Base-by-base conservation (phyloP, 139 green algal species). In the Closterium sp. region DNA sequence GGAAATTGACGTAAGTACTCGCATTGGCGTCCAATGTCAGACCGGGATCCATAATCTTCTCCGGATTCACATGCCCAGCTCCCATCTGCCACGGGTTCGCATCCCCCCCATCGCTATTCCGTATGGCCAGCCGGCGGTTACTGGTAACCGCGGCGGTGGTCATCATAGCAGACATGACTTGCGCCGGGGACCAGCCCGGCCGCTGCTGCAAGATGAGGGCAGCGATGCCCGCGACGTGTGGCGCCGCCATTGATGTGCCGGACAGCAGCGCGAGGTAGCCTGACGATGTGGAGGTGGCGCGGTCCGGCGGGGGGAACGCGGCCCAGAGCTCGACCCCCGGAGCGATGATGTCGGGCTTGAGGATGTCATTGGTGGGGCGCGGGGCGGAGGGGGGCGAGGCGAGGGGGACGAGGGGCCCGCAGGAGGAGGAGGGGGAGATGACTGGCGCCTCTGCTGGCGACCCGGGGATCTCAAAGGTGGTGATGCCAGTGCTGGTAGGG, bases 201-300 rank as follows among this genome's bases (percentile, higher is more conserved):
- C 30, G 94, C 84, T 95, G 92, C 36, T 89, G 86, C 86, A 55
- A 10, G 34, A 89, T 33, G 28, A 89, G 86, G 2, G 86, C 86
- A 21, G 86, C 86, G 19, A 64, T 10, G 34, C 86, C 86, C 86
- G 86, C 86, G 19, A 89, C 30, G 30, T 89, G 86, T 10, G 86
- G 86, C 32, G 86, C 25, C 0, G 86, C 86, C 86, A 89, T 89
- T 16, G 86, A 89, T 1, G 86, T 89, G 16, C 86, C 86, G 34
- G 86, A 89, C 1, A 89, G 83, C n/a, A 86, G 83, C 83, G 83
- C 30, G 0, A 34, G 21, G 83, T 33, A 33, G 1, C 83, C 83
- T 2, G n/a, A 86, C 3, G 55, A 76, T 16, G 55, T 16, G 55
- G 55, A 1, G 16, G 25, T 76, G 55, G 55, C 23, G 55, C 25